Evolutionary conservation across 495 filamentous ascomycete species (phyloP).

Genomic region (Sphaerosporella brunnea): DNA sequence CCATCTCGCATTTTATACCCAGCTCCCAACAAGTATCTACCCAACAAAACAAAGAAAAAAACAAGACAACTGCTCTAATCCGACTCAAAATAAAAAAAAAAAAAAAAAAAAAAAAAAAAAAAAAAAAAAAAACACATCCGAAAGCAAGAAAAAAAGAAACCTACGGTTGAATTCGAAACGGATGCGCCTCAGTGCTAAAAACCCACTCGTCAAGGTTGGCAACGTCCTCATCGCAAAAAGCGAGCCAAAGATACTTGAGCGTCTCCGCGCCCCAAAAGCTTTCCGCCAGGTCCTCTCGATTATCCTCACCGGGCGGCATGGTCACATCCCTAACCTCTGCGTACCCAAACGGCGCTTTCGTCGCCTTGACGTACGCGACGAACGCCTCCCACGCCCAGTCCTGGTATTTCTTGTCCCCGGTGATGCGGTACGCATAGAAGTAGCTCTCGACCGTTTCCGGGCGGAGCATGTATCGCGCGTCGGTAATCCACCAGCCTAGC

Average conservation of each 20-base stretch:
- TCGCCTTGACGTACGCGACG: conserved; percentile 16
- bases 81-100: too few relatives aligned
- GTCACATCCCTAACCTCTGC: conserved; percentile 24
- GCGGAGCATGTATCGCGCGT: conserved; percentile 27
- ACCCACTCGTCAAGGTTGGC: conserved; percentile 39
- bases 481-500: conserved; percentile 23
- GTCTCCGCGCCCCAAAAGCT: conserved; percentile 25
- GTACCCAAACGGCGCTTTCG: conserved; percentile 21
- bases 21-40: too few relatives aligned
- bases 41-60: too few relatives aligned
- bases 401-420: conserved; percentile 29
- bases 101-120: too few relatives aligned
- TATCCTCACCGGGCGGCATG: conserved; percentile 14
- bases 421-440: conserved; percentile 33
- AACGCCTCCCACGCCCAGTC: conserved; percentile 26
- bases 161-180: conserved; percentile 22
- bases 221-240: conserved; percentile 32
- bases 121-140: too few relatives aligned
- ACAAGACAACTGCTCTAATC: too few relatives aligned
- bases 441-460: conserved; percentile 32
- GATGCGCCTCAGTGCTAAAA: conserved; percentile 38
- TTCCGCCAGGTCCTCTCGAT: conserved; percentile 21
- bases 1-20: too few relatives aligned
- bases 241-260: conserved; percentile 34
- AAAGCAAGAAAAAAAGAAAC: too few relatives aligned